Evolutionary conservation across 805 yeast genomes (phyloP), one percentile per base, ranked within the genome.

Genomic region (Teunomyces pallodes): DNA sequence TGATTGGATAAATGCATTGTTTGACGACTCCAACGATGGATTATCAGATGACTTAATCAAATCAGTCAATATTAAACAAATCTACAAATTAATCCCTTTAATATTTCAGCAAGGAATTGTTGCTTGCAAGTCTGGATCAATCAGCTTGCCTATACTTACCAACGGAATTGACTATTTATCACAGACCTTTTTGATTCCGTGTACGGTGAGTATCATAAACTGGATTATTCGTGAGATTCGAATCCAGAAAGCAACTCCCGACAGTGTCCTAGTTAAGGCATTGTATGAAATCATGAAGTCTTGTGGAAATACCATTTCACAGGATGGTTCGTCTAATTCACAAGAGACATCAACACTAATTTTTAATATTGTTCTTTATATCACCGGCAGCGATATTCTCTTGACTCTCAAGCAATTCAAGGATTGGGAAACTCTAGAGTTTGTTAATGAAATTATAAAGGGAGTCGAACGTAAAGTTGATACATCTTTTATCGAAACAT

Each of bases 101-200:
- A 80, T 92, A 26, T 81, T 89, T 57, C 83, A 82, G 51, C 91
- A 89, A 60, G 84, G 89, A 0, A 72, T 88, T 9, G 61, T 75
- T 12, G 87, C 95, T 0, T 73, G 81, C 43, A 76, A 77, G 17
- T 65, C 75, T 20, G 81, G 79, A 1, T 66, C 80, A 10, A 72
- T 88, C 3, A 85, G 82, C 53, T 62, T 76, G 8, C 84, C 83
- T 3, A 77, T 82, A 4, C 70, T 90, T 36, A 76, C 75, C 42
- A 87, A 87, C 47, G 97, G 97, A 0, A 71, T 92, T 31, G 97
- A 91, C 58, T 90, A 91, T 58, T 86, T 92, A 55, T 72, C 87
- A 40, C 96, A 91, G 58, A 86, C 89, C 2, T 87, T 88, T 53
- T 71, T 92, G 54, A 72, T 87, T 1, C 62, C 79, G 56, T 54